A percentile compares a stretch with the other conserved stretches of the same genome.
These are phyloP conservation scores for Fragaria nilgerrensis DNA, from an alignment of 306 rosid species.

Conservation along the genomic window DNA sequence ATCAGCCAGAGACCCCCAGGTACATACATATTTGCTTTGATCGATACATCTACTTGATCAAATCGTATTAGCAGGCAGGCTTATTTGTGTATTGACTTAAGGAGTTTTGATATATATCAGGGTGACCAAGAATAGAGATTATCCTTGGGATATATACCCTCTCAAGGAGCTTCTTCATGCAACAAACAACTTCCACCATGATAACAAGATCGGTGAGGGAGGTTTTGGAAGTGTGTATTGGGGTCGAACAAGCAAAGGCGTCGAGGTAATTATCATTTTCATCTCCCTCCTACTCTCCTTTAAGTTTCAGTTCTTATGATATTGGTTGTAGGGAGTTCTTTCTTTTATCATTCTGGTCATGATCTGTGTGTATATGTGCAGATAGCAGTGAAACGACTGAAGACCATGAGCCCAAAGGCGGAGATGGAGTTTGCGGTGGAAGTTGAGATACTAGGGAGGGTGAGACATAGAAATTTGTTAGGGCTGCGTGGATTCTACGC, in stretches of 20 bases:
- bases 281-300: neutral
- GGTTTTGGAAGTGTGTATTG: slow-evolving; percentile 90
- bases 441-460: slow-evolving; percentile 92
- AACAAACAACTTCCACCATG: slow-evolving; percentile 75
- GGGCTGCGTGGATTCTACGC: slow-evolving; percentile 88
- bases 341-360: neutral
- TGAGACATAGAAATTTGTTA: slow-evolving; percentile 73
- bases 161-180: slow-evolving; percentile 85
- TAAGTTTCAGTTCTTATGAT: neutral
- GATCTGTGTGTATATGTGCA: slow-evolving; percentile 12
- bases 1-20: slow-evolving; percentile 27
- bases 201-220: slow-evolving; percentile 89
- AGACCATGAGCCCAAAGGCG: slow-evolving; percentile 83
- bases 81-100: neutral
- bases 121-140: slow-evolving; percentile 45
- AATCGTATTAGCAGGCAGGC: neutral
- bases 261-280: slow-evolving; percentile 43
- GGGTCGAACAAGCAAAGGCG: slow-evolving; percentile 79
- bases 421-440: slow-evolving; percentile 98
- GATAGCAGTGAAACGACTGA: slow-evolving; percentile 92
- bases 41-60: neutral
- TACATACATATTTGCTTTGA: slow-evolving; percentile 13
- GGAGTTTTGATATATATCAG: neutral
- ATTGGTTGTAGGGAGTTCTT: neutral
- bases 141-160: slow-evolving; percentile 80